phyloP scores from a whole-genome alignment of 2,329 filamentous ascomycete genomes.

The Penicillium sp. region DNA sequence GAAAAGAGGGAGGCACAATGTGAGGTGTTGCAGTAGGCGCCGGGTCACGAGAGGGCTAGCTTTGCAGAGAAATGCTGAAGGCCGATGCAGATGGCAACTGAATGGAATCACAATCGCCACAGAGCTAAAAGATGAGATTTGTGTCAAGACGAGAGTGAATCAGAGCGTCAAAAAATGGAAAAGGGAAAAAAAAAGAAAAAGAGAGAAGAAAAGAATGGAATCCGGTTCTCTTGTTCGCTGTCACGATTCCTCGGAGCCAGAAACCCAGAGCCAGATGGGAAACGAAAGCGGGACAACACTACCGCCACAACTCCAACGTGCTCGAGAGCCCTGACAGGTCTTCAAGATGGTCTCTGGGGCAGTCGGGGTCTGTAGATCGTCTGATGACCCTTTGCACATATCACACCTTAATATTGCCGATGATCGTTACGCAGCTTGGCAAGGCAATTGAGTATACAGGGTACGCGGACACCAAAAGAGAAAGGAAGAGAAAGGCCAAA shows the following conservation, averaged over 20 bases:
- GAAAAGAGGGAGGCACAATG: background rate
- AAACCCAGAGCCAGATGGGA: background rate
- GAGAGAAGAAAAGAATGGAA: too few species aligned
- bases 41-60: background rate
- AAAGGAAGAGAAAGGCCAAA: background rate
- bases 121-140: too few species aligned
- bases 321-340: background rate
- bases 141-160: too few species aligned
- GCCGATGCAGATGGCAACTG: too few species aligned
- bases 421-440: conserved; percentile 20
- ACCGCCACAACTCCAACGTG: background rate
- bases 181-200: too few species aligned
- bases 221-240: background rate
- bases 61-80: background rate
- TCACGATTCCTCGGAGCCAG: background rate
- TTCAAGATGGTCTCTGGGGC: background rate
- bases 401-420: background rate
- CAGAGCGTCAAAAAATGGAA: too few species aligned
- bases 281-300: background rate
- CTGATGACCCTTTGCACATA: background rate
- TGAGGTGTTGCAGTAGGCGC: conserved; percentile 2
- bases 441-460: background rate
- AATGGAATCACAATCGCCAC: too few species aligned
- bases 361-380: conserved; percentile 11
- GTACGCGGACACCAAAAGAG: too few species aligned